Base-by-base conservation (phyloP, 106 monocot species). In the Cymbidium sinense region DNA sequence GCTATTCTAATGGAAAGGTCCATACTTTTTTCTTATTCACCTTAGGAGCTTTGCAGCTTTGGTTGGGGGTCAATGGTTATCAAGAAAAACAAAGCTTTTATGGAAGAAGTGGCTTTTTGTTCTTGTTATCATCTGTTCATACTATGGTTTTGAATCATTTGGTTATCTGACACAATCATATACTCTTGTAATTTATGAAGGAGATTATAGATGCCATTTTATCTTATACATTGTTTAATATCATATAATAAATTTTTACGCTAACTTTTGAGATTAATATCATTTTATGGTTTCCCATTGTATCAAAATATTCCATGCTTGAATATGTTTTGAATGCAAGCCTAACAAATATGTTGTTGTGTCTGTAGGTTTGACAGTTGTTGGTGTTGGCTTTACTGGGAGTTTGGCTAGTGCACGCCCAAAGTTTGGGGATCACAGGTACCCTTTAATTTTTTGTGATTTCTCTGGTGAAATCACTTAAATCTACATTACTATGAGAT, bases 301-400 rank as follows among this genome's bases (percentile, higher is more conserved):
- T 47, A 62, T 62, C 61, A 7, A n/a, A 25, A 6, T 8, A 6
- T 62, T 62, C 13, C 61, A 11, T 62, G 33, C 67, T 67, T 67
- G 33, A 17, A 11, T 33, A 67, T 67, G 33, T 4, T 31, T 33
- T 67, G 67, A 10, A 67, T 8, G 3, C 33, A 15, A 67, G 31
- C 31, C 67, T 67, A 21, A 71, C 20, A 71, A 37, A 39, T 43
- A 44, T 74, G 44, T 43, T 28, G 36, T 78, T 85, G 10, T 78
- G 5, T 79, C 35, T n/a, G 37, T 74, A 95, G 95, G 95, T 44
- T 44, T 55, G 21, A 83, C 80, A 61, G 84, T 95, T 78, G 58
- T 92, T 64, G 95, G 95, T 76, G 88, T 95, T 78, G 95, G 90
- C 55, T 95, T 92, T 85, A 87, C 95, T 64, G 92, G 95, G 47